phyloP scores from a whole-genome alignment of 371 early-diverging fungal genomes.

The Mortierella sp. region DNA sequence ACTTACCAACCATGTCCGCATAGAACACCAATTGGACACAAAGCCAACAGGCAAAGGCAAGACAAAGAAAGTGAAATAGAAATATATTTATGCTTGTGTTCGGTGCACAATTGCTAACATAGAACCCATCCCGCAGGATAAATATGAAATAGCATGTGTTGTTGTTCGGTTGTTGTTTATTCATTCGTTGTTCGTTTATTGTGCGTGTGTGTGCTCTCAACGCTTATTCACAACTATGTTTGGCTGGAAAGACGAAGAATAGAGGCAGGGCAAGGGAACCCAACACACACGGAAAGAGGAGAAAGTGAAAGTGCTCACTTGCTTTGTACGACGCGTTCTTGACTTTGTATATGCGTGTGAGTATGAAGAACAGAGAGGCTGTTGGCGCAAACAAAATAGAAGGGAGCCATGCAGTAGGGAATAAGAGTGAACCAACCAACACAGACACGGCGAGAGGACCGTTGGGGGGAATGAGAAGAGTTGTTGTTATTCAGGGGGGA shows the following conservation, averaged over 20 bases:
- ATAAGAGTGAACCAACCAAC: not conserved
- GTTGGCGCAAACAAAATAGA: conserved; percentile 16
- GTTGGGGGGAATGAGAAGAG: not conserved
- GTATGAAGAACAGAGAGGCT: not conserved
- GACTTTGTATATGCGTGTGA: not conserved
- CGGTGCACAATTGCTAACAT: not conserved
- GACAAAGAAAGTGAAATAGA: not conserved
- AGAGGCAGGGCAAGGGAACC: not conserved
- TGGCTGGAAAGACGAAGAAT: not conserved
- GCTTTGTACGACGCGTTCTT: conserved; percentile 30
- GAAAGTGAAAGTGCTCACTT: conserved; percentile 7
- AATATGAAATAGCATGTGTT: conserved; percentile 1
- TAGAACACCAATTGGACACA: conserved; percentile 6
- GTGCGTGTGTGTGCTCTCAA: not conserved
- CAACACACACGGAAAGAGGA: not conserved
- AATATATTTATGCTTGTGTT: not conserved
- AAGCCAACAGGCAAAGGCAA: not conserved
- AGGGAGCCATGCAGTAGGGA: not conserved
- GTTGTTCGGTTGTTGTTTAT: not conserved
- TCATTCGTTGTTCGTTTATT: not conserved
- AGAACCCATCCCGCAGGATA: not conserved
- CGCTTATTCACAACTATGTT: not conserved
- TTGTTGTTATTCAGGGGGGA: not conserved
- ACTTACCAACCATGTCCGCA: conserved; percentile 40
- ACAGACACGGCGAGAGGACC: not conserved